These are phyloP conservation scores for Podosphaera fusca DNA, from an alignment of 2,329 filamentous ascomycete genomes.

Conservation along the genomic window DNA sequence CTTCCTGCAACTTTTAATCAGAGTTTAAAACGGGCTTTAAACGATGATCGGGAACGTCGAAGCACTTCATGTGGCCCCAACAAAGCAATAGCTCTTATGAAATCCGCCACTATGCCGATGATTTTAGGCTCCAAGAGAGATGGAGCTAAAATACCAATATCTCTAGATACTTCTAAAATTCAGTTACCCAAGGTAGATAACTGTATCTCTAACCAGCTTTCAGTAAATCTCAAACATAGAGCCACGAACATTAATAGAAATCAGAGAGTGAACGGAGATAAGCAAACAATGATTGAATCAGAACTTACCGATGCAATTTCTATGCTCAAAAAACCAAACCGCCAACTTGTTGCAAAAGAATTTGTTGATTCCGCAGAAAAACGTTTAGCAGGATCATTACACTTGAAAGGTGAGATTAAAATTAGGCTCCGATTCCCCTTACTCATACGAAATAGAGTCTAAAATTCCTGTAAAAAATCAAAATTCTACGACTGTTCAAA, in stretches of 20 bases:
- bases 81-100: constrained; percentile 37
- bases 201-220: constrained; percentile 21
- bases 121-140: constrained; percentile 44
- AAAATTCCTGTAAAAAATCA: constrained; percentile 25
- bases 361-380: constrained; percentile 44
- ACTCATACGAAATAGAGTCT: constrained; percentile 22
- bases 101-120: constrained; percentile 41
- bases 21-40: constrained; percentile 38
- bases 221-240: constrained; percentile 29
- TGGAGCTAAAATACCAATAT: constrained; percentile 32
- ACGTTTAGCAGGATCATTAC: constrained; percentile 25
- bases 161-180: constrained; percentile 25
- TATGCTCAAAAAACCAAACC: constrained; percentile 52
- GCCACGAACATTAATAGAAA: constrained; percentile 24
- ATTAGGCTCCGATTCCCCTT: neutral
- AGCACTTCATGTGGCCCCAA: constrained; percentile 33
- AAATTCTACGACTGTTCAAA: constrained; percentile 15
- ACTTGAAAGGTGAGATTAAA: constrained; percentile 25
- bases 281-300: constrained; percentile 42
- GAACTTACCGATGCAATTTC: constrained; percentile 54
- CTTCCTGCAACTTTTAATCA: constrained; percentile 21
- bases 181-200: constrained; percentile 19
- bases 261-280: constrained; percentile 26
- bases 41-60: constrained; percentile 29
- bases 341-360: constrained; percentile 41